Evolutionary conservation across 176 grass and related monocot genomes (phyloP).

Genomic region (Bolboschoenus planiculmis): DNA sequence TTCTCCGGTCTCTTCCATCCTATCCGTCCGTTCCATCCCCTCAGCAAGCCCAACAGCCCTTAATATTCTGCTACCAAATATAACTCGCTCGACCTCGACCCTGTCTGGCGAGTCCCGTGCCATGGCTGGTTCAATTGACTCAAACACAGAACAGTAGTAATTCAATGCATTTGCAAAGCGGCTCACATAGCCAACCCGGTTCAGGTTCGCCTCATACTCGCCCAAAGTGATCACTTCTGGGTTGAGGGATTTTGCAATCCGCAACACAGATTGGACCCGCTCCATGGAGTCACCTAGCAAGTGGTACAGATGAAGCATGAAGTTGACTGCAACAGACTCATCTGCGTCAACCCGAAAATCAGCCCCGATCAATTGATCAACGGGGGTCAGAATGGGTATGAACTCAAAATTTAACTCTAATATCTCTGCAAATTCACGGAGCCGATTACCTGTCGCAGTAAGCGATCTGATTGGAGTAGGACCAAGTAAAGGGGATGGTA

Average conservation of each 20-base stretch:
- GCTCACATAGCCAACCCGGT: slow-evolving; percentile 49
- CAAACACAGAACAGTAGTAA: slow-evolving; percentile 74
- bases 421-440: slow-evolving; percentile 69
- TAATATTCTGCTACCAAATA: slow-evolving; percentile 67
- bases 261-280: slow-evolving; percentile 41
- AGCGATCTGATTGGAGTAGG: slow-evolving; percentile 51
- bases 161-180: slow-evolving; percentile 58
- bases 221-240: slow-evolving; percentile 71
- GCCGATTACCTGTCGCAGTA: slow-evolving; percentile 63
- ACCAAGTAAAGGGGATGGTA: slow-evolving; percentile 69
- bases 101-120: slow-evolving; percentile 55
- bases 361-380: slow-evolving; percentile 48
- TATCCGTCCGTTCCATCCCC: slow-evolving; percentile 37
- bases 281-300: slow-evolving; percentile 64
- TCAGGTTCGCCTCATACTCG: slow-evolving; percentile 78
- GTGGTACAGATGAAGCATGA: slow-evolving; percentile 91
- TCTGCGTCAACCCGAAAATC: slow-evolving; percentile 62
- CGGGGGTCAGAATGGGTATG: slow-evolving; percentile 57
- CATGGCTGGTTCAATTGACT: slow-evolving; percentile 83
- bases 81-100: slow-evolving; percentile 52
- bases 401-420: slow-evolving; percentile 93
- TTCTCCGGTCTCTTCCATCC: slow-evolving; percentile 60
- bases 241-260: slow-evolving; percentile 53
- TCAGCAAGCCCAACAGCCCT: slow-evolving; percentile 48
- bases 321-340: slow-evolving; percentile 78